Evolutionary conservation across 306 rosid species (phyloP), one percentile per base, ranked within the genome.

Genomic region (Sophora flavescens): DNA sequence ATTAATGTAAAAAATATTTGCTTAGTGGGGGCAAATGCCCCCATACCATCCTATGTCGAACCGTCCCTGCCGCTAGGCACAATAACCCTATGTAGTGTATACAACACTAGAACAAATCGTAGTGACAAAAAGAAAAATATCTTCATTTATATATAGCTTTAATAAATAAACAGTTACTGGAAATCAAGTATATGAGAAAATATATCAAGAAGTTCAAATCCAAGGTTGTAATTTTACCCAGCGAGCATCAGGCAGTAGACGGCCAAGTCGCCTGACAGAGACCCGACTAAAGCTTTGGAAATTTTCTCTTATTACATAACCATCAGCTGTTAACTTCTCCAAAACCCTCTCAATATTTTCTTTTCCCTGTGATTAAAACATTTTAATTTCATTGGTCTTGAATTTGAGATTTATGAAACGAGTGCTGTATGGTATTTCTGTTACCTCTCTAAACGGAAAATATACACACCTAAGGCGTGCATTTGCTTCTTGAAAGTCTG

Each of bases 221-320:
- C 32, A 81, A 68, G 26, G 54, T 9, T 26, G 45, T 59, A 52
- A 82, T 75, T 56, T 56, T 81, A 90, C 95, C 95, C 95, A 90
- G 14, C 89, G 89, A 66, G 95, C 90, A 73, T 86, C 90, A 6
- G 92, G 92, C 60, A 88, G 89, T 33, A 90, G 81, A 60, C 92
- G 95, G 41, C 95, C 95, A 70, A 90, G 95, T 84, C 95, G 77
- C 78, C 95, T 83, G 77, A 90, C 13, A 30, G 85, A 86, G 51
- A 90, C 92, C 48, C 84, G 92, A 41, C 88, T 80, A 69, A 86
- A 88, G 51, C 63, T 76, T 57, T 84, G 75, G 38, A 72, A 86
- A 26, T 69, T 82, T 71, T 88, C 90, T 6, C 53, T 17, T 12
- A 35, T 66, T 11, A 42, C 71, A 47, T 51, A 77, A 36, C 86